These are phyloP conservation scores for Plasmodium vivax DNA, from an alignment of 169 alveolate genomes.

Conservation along the genomic window DNA sequence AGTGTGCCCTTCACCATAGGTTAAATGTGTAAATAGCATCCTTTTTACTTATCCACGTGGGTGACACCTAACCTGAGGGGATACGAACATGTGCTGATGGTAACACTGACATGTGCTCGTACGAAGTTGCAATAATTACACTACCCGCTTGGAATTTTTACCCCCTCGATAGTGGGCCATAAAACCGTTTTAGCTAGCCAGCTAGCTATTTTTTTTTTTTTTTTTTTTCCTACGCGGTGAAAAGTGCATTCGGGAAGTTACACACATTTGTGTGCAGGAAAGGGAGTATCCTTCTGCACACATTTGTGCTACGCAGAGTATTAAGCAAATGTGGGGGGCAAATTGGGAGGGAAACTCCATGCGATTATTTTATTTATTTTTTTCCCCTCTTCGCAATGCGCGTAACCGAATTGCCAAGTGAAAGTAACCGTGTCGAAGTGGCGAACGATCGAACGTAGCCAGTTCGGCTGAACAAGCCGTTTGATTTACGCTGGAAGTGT, in stretches of 20 bases:
- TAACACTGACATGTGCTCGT: background rate
- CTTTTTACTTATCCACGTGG: background rate
- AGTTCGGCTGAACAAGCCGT: background rate
- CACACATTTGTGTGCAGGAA: background rate
- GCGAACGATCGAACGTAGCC: background rate
- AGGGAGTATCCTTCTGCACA: background rate
- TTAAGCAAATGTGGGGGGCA: background rate
- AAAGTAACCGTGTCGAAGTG: background rate
- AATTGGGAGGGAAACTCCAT: background rate
- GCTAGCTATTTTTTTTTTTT: background rate
- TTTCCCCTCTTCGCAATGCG: background rate
- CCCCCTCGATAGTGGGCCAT: background rate
- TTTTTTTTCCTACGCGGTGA: background rate
- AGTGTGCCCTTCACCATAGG: background rate
- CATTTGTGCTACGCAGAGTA: background rate
- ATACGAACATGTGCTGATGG: background rate
- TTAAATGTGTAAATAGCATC: background rate
- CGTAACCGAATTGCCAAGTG: background rate
- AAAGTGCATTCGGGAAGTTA: background rate
- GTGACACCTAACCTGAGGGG: background rate
- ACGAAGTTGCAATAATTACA: background rate
- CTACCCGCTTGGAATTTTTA: background rate
- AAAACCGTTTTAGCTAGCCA: background rate
- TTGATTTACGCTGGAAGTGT: background rate
- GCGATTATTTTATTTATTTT: background rate